Base-by-base conservation (phyloP, 345 rosid genomes). In the Lepidium aucheri region DNA sequence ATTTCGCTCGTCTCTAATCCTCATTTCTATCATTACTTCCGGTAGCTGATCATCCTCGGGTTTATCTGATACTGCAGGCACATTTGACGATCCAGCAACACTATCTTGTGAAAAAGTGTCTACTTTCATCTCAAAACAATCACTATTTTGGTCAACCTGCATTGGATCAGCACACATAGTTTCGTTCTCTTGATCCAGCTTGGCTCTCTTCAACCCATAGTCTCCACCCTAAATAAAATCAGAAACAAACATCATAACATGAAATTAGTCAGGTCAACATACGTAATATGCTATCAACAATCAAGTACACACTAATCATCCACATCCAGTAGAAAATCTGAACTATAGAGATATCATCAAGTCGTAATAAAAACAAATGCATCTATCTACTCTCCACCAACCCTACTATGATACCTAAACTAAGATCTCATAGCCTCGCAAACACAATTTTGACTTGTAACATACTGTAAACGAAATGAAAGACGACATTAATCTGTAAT, bases 151-250 rank as follows among this genome's bases (percentile, higher is more conserved):
- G 64, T 82, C 89, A 70, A 76, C 72, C 68, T 68, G 64, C 76
- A 72, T 73, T 6, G 77, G 63, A 46, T 81, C 89, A 56, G 12
- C 14, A 14, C 43, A 74, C 41, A 51, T 69, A 8, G 15, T 74
- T 9, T 76, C 83, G 34, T 52, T 65, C 40, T 83, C 89, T 82
- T 80, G 84, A 76, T 87, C 98, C 20, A 86, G 73, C 78, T 86
- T 94, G 1, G 72, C 82, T 78, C 97, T 91, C 82, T 87, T 95
- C 16, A 73, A 71, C 46, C 84, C 74, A 67, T 77, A 67, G 72
- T 95, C 96, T 28, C 86, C 89, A 62, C 90, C 90, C 98, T 95
- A 52, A 45, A 28, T 0, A 3, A 24, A 46, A 26, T 12, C 15
- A 70, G 17, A 58, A 67, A 58, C 46, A 54, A 54, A 54, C 40